Conservation (phyloP, 495 filamentous ascomycete species). For the Penicillium silybi region DNA sequence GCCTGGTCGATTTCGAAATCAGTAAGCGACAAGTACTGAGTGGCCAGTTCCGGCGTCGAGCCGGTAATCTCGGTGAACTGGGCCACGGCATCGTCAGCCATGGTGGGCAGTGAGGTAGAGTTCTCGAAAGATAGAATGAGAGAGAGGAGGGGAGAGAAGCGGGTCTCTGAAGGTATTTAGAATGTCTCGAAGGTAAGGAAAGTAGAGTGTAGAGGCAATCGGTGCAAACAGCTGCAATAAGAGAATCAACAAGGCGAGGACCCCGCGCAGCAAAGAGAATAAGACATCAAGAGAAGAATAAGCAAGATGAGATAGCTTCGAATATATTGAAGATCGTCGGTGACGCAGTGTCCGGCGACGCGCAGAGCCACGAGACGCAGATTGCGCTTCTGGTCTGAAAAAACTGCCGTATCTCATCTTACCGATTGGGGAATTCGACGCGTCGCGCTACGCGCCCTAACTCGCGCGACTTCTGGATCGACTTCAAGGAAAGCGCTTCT, state of each 20-base stretch:
- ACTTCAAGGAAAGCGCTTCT: conserved; percentile 12
- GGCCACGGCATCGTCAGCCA: conserved; percentile 58
- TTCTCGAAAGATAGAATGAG: conserved; percentile 18
- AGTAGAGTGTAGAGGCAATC: neutral
- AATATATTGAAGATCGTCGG: neutral
- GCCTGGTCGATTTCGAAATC: conserved; percentile 81
- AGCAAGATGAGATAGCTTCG: neutral
- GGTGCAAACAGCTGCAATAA: conserved; percentile 42
- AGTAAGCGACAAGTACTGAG: conserved; percentile 75
- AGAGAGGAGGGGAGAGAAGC: conserved; percentile 16
- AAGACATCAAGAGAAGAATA: conserved; percentile 1
- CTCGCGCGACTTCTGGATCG: neutral
- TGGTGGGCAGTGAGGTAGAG: conserved; percentile 42
- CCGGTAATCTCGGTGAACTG: conserved; percentile 63
- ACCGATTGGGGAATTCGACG: conserved; percentile 17
- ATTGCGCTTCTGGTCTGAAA: conserved; percentile 2
- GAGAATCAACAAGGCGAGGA: conserved; percentile 8
- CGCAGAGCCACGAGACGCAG: conserved; percentile 3
- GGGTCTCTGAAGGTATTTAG: neutral
- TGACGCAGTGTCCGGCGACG: conserved; percentile 9
- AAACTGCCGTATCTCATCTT: conserved; percentile 3
- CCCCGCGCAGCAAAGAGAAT: neutral
- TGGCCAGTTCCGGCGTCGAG: conserved; percentile 58
- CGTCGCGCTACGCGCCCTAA: conserved; percentile 16
- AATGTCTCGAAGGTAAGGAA: neutral